Percentiles rank a stretch among this genome's conserved stretches.
These are phyloP conservation scores for Pyrenula aspistea DNA, from an alignment of 495 filamentous ascomycete species.

Conservation along the genomic window DNA sequence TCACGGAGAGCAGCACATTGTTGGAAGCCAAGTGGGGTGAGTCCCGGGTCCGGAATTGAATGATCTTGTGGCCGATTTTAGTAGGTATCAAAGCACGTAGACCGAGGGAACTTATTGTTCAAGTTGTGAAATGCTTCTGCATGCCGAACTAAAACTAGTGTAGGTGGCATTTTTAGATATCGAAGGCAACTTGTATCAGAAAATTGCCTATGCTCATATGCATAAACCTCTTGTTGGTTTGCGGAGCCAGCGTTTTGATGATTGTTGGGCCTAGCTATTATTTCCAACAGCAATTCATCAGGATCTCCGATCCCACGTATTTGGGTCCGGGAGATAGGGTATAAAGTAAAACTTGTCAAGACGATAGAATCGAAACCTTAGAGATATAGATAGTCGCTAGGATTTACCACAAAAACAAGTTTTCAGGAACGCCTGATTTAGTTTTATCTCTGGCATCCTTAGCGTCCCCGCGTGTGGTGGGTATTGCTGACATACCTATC, in stretches of 20 bases:
- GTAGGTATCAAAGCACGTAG: not conserved
- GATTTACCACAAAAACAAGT: not conserved
- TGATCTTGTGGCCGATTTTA: not conserved
- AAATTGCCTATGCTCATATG: not conserved
- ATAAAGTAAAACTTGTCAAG: not conserved
- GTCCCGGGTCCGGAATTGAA: not conserved
- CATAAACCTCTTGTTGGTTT: not conserved
- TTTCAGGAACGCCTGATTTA: not conserved
- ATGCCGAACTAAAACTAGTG: not conserved
- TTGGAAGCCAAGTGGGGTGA: not conserved
- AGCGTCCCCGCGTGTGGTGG: not conserved
- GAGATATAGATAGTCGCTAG: not conserved
- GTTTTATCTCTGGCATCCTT: not conserved
- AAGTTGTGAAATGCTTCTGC: not conserved
- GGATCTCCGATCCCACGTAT: not conserved
- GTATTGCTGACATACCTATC: not conserved
- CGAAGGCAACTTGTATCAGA: not conserved
- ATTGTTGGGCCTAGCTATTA: not conserved
- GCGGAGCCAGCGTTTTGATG: not conserved
- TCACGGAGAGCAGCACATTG: not conserved
- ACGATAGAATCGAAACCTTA: not conserved
- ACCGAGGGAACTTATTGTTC: not conserved
- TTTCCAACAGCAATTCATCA: not conserved
- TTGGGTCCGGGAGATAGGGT: not conserved
- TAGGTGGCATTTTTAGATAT: not conserved